Percentiles rank a stretch among this genome's conserved stretches.
These are phyloP conservation scores for Fusarium hostae DNA, from an alignment of 2,329 filamentous ascomycete genomes.

Conservation along the genomic window DNA sequence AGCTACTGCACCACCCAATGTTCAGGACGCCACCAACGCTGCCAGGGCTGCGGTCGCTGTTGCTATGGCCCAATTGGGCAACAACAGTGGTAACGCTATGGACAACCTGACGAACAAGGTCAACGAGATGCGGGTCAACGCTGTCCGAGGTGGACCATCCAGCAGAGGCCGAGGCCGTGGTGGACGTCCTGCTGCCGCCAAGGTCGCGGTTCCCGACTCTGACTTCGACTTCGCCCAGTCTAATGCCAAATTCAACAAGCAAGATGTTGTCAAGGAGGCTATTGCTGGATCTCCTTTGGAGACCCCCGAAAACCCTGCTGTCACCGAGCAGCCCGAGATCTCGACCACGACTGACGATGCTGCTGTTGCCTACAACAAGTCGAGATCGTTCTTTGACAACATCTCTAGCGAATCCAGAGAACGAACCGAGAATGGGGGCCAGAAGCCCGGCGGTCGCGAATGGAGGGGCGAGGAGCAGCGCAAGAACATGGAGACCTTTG, in stretches of 20 bases:
- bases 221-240: slow-evolving; percentile 88
- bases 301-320: slow-evolving; percentile 53
- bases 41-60: slow-evolving; percentile 82
- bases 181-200: slow-evolving; percentile 61
- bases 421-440: slow-evolving; percentile 76
- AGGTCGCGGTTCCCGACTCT: slow-evolving; percentile 87
- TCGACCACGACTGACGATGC: slow-evolving; percentile 56
- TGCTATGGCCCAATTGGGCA: slow-evolving; percentile 77
- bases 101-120: slow-evolving; percentile 81
- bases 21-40: slow-evolving; percentile 77
- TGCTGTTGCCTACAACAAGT: slow-evolving; percentile 80
- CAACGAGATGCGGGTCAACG: slow-evolving; percentile 77
- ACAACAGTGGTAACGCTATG: slow-evolving; percentile 60
- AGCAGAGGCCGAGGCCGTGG: slow-evolving; percentile 63
- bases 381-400: slow-evolving; percentile 95
- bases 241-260: slow-evolving; percentile 61
- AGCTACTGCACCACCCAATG: slow-evolving; percentile 52
- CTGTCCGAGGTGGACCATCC: slow-evolving; percentile 58
- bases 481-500: slow-evolving; percentile 97
- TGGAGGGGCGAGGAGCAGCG: slow-evolving; percentile 93
- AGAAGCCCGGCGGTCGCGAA: slow-evolving; percentile 81
- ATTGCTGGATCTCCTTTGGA: slow-evolving; percentile 80
- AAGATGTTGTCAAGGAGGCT: slow-evolving; percentile 81
- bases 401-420: slow-evolving; percentile 96
- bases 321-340: slow-evolving; percentile 50